phyloP scores from a whole-genome alignment of 2,329 filamentous ascomycete genomes.

The Basipetospora chlamydospora region DNA sequence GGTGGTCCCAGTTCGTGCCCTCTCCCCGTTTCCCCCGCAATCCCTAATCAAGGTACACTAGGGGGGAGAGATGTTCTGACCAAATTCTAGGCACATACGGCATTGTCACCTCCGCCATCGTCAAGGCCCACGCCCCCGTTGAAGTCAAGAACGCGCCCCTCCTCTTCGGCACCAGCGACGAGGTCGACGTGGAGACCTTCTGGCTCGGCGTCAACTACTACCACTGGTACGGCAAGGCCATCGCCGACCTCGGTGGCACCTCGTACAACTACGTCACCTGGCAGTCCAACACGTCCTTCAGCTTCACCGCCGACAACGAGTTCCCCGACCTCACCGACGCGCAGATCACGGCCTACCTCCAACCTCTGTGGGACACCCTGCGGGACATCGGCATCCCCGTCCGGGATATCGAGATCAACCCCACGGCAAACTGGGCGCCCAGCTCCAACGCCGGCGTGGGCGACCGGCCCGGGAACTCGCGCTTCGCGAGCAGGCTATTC shows the following conservation, averaged over 20 bases:
- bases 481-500: slow-evolving; percentile 18
- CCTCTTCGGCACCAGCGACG: slow-evolving; percentile 12
- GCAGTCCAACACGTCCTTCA: slow-evolving; percentile 10
- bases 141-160: slow-evolving; percentile 19
- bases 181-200: slow-evolving; percentile 11
- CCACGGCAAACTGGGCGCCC: slow-evolving; percentile 7
- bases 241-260: slow-evolving; percentile 20
- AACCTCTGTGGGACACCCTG: slow-evolving; percentile 22
- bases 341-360: slow-evolving; percentile 23
- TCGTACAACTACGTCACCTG: slow-evolving; percentile 20
- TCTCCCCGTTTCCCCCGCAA: neutral
- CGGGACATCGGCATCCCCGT: slow-evolving; percentile 12
- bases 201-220: slow-evolving; percentile 19
- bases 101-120: slow-evolving; percentile 23
- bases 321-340: slow-evolving; percentile 14
- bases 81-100: slow-evolving; percentile 28
- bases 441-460: slow-evolving; percentile 10
- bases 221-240: slow-evolving; percentile 18
- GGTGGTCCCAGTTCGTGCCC: slow-evolving; percentile 16
- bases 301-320: slow-evolving; percentile 17
- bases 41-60: too few relatives aligned
- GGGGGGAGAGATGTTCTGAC: too few relatives aligned
- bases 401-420: slow-evolving; percentile 12
- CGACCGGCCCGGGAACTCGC: slow-evolving; percentile 14
- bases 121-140: slow-evolving; percentile 19